Base-by-base conservation (phyloP, 2,329 filamentous ascomycete genomes). In the Nemania sp. region DNA sequence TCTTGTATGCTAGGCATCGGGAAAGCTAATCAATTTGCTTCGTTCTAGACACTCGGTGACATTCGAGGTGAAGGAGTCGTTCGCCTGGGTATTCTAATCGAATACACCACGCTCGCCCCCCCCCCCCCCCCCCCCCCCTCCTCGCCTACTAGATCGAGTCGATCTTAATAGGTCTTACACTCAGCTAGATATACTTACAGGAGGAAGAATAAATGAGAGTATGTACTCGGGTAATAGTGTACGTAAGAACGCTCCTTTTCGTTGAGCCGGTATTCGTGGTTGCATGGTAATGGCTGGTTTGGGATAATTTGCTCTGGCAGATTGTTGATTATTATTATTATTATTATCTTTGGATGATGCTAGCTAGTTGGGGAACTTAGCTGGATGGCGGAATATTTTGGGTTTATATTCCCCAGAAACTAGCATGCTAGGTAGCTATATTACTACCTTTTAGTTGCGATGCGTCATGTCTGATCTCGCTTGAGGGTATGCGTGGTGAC, bases 51-150 rank as follows among this genome's bases (percentile, higher is more conserved):
- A 81, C 65, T 81, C 79, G 51, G 75, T 81, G 5, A 80, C 80
- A 15, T 91, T 92, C 69, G 84, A 87, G 60, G 88, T 91, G 47
- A 81, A 86, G 74, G 85, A 91, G 74, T 87, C 88, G 5, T 91
- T 91, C 75, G 89, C 85, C 26, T 91, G 89, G 89, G 82, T 88
- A 7, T 90, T 89, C 72, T 90, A 77, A 68, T 60, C n/a, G 35
- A 59, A 13, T 41, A 32, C 29, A 32, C 15, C 24, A 8, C 5
- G 22, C 24, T 13, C 24, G n/a, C n/a, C n/a, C n/a, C n/a, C n/a
- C n/a, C n/a, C n/a, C n/a, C n/a, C n/a, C n/a, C n/a, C n/a, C n/a
- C n/a, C n/a, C n/a, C n/a, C n/a, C n/a, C n/a, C 27, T 38, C 22
- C 22, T 22, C 27, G 3, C 18, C 35, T 29, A 38, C 32, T 32